phyloP scores from a whole-genome alignment of 2,329 filamentous ascomycete genomes.

The Teratosphaeria pseudoeucalypti region DNA sequence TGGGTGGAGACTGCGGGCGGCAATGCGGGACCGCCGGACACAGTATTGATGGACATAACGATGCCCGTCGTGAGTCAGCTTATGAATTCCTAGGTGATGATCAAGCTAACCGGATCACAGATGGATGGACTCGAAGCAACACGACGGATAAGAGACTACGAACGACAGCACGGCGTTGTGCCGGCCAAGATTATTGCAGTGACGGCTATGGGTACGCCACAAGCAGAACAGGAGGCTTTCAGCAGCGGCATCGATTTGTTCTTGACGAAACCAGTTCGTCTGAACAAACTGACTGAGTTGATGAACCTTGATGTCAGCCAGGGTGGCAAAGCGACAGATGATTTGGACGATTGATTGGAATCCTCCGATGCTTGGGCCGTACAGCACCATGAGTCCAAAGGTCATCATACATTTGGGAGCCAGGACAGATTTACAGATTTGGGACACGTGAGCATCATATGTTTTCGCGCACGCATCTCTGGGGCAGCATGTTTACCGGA shows the following conservation, averaged over 20 bases:
- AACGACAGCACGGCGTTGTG: slow-evolving; percentile 6
- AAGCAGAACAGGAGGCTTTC: slow-evolving; percentile 16
- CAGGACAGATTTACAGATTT: neutral
- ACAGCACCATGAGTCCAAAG: neutral
- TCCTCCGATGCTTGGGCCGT: neutral
- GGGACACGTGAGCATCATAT: too few species aligned
- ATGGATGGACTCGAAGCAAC: slow-evolving; percentile 26
- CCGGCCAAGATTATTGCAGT: slow-evolving; percentile 19
- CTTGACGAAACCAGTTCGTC: slow-evolving; percentile 15
- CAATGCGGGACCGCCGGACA: neutral
- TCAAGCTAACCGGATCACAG: slow-evolving; percentile 32
- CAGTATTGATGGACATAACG: neutral
- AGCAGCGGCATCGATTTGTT: slow-evolving; percentile 22
- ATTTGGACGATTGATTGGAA: neutral
- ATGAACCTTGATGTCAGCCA: neutral
- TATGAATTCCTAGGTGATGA: slow-evolving; percentile 10
- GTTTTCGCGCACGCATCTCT: too few species aligned
- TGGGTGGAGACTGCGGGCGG: slow-evolving; percentile 8
- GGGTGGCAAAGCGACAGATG: neutral
- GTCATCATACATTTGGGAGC: neutral
- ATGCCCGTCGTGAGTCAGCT: neutral
- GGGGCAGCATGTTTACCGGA: too few species aligned
- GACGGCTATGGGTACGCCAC: slow-evolving; percentile 22
- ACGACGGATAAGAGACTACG: slow-evolving; percentile 18
- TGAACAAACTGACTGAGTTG: neutral